phyloP scores from a whole-genome alignment of 345 rosid species.

The Ceriops decandra region DNA sequence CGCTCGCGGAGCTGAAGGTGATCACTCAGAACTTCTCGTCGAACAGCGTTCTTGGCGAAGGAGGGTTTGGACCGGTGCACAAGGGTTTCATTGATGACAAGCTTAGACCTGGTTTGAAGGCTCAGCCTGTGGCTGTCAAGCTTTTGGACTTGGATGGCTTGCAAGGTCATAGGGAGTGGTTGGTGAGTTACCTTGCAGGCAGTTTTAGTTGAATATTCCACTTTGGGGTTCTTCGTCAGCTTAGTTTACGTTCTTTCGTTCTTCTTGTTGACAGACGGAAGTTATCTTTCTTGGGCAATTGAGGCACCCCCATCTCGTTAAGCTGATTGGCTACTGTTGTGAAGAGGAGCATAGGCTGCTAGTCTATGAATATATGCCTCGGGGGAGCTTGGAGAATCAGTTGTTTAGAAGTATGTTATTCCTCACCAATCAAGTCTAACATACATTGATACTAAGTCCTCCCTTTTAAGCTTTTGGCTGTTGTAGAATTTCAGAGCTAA shows the following conservation, averaged over 20 bases:
- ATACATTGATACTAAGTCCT: background rate
- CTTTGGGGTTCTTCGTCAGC: background rate
- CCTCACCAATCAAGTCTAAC: background rate
- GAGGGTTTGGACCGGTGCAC: slow-evolving; percentile 89
- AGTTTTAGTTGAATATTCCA: background rate
- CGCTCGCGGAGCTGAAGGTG: slow-evolving; percentile 64
- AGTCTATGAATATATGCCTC: slow-evolving; percentile 87
- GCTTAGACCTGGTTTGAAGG: slow-evolving; percentile 72
- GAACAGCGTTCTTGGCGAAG: slow-evolving; percentile 70
- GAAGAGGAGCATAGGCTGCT: slow-evolving; percentile 83
- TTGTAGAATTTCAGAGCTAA: background rate
- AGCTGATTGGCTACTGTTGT: slow-evolving; percentile 81
- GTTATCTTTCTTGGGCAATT: slow-evolving; percentile 79
- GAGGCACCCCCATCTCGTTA: slow-evolving; percentile 77
- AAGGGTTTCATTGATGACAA: slow-evolving; percentile 87
- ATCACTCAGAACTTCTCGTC: slow-evolving; percentile 74
- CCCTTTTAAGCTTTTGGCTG: background rate
- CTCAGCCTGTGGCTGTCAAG: slow-evolving; percentile 91
- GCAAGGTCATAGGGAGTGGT: slow-evolving; percentile 92
- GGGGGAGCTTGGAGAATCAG: slow-evolving; percentile 92
- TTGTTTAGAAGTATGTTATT: slow-evolving; percentile 64
- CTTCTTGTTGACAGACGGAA: slow-evolving; percentile 52
- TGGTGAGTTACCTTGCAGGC: slow-evolving; percentile 43
- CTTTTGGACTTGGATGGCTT: slow-evolving; percentile 69
- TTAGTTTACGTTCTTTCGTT: background rate